phyloP scores from a whole-genome alignment of 1,284 basidiomycete genomes.

The Puccinia brachypodii region DNA sequence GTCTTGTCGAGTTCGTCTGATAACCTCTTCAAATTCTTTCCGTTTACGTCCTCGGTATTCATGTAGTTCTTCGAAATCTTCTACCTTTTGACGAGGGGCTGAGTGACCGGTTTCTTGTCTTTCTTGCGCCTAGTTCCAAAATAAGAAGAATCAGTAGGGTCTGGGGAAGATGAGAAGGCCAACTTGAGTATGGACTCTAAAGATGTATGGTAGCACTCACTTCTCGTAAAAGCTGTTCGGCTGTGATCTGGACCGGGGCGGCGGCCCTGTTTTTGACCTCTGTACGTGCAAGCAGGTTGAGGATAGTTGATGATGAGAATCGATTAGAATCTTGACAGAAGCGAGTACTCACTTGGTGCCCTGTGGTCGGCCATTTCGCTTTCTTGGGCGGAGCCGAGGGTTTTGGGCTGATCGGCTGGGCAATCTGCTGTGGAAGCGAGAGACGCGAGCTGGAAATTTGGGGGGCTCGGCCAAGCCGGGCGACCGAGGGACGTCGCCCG shows the following conservation, averaged over 20 bases:
- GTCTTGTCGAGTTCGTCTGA: slow-evolving; percentile 82
- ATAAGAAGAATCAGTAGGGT: slow-evolving; percentile 28
- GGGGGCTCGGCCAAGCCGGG: too few species aligned
- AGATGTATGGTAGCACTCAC: slow-evolving; percentile 58
- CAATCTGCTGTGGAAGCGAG: too few species aligned
- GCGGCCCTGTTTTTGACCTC: slow-evolving; percentile 48
- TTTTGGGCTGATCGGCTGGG: too few species aligned
- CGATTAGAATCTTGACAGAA: not conserved
- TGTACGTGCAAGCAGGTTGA: not conserved
- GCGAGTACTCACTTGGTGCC: slow-evolving; percentile 31
- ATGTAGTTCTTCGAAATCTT: slow-evolving; percentile 94
- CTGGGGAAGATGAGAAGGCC: not conserved
- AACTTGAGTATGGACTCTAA: not conserved
- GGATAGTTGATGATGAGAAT: not conserved
- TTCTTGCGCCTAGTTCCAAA: slow-evolving; percentile 74
- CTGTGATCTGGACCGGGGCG: slow-evolving; percentile 71
- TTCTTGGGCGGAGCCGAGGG: not conserved
- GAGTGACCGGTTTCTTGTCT: slow-evolving; percentile 86
- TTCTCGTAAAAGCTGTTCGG: slow-evolving; percentile 95
- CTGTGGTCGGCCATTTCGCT: slow-evolving; percentile 38
- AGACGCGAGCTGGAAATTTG: too few species aligned
- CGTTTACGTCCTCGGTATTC: slow-evolving; percentile 93
- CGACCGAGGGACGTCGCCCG: too few species aligned
- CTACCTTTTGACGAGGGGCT: slow-evolving; percentile 89
- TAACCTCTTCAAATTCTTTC: slow-evolving; percentile 94